These are phyloP conservation scores for Malus hybrid DNA, from an alignment of 331 rosid genomes.

Conservation along the genomic window DNA sequence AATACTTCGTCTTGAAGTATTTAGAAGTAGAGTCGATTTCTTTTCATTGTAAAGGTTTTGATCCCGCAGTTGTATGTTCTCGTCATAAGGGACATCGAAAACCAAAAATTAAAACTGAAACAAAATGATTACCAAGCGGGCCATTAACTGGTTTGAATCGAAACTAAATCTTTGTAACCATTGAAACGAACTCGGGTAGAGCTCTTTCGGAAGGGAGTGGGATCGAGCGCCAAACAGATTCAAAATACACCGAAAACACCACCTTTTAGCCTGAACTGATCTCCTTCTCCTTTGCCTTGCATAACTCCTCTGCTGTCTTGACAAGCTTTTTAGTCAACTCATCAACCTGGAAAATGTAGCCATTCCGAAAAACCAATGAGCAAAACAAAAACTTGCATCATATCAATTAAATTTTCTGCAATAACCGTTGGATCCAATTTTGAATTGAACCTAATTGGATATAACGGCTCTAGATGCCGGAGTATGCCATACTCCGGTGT, in stretches of 20 bases:
- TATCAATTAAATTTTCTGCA: neutral
- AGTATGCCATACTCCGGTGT: neutral
- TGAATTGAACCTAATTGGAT: neutral
- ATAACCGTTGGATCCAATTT: neutral
- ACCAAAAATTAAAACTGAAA: neutral
- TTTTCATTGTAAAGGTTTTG: constrained; percentile 29
- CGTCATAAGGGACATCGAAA: neutral
- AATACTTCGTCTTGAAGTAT: constrained; percentile 68
- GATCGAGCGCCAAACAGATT: neutral
- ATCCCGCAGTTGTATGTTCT: constrained; percentile 24
- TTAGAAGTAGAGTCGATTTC: constrained; percentile 2
- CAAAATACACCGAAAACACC: neutral
- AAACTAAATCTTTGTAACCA: too few relatives aligned
- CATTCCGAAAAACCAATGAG: constrained; percentile 6
- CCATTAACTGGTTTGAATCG: neutral
- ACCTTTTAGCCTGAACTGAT: constrained; percentile 45
- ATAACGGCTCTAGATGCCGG: neutral
- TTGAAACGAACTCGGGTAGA: neutral
- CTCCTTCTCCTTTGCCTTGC: constrained; percentile 88
- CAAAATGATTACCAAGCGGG: neutral
- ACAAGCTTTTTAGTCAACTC: constrained; percentile 75
- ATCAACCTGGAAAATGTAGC: constrained; percentile 50
- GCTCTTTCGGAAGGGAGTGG: neutral
- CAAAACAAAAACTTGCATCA: neutral
- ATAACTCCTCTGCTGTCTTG: constrained; percentile 70